Evolutionary conservation across 179 eudicot species (phyloP).

Genomic region (Carnegiea gigantea): DNA sequence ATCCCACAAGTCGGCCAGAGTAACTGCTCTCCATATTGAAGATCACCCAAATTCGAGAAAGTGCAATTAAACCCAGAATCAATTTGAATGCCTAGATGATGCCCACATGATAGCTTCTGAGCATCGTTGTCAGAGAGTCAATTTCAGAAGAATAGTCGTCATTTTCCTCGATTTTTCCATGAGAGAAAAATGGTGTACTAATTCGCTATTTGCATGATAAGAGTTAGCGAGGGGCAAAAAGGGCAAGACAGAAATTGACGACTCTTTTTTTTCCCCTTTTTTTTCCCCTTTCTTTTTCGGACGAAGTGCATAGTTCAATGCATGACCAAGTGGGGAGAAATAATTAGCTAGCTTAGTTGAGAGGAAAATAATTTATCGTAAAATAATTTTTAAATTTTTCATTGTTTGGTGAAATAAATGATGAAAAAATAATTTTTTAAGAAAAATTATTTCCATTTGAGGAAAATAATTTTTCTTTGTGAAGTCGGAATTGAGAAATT

Average conservation of each 20-base stretch:
- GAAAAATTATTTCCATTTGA: no score
- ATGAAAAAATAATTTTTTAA: no score
- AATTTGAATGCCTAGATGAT: neutral
- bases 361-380: no score
- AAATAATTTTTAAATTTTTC: no score
- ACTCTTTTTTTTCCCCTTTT: neutral
- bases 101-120: neutral
- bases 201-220: neutral
- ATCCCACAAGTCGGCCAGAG: slow-evolving; percentile 2
- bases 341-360: no score
- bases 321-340: no score
- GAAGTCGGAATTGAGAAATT: no score
- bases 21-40: slow-evolving; percentile 8
- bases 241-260: neutral
- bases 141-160: neutral
- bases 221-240: neutral
- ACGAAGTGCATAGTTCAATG: no score
- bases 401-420: no score
- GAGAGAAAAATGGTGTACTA: slow-evolving; percentile 6
- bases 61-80: neutral
- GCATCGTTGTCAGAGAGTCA: neutral
- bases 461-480: no score
- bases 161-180: neutral
- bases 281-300: no score
- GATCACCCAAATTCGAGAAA: neutral